These are phyloP conservation scores for Penicillium longicatenatum DNA, from an alignment of 495 filamentous ascomycete genomes.

Conservation along the genomic window DNA sequence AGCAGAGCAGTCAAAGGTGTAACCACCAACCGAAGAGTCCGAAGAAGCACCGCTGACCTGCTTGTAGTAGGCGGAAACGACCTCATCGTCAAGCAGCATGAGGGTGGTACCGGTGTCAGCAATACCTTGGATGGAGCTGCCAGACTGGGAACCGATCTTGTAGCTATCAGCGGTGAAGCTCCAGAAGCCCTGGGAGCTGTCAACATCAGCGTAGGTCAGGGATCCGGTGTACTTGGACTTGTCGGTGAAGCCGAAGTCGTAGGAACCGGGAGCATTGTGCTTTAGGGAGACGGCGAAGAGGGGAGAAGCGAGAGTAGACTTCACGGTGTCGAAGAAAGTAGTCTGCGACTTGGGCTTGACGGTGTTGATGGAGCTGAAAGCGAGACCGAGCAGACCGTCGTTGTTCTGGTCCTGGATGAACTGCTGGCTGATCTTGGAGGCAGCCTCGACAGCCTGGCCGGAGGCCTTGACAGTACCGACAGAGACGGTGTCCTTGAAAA, in stretches of 20 bases:
- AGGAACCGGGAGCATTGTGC: slow-evolving; percentile 62
- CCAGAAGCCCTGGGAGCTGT: slow-evolving; percentile 69
- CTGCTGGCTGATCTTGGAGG: slow-evolving; percentile 56
- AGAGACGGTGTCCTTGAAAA: slow-evolving; percentile 70
- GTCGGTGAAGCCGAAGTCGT: slow-evolving; percentile 78
- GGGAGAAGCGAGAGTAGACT: slow-evolving; percentile 54
- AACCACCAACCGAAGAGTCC: slow-evolving; percentile 57
- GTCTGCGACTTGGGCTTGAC: slow-evolving; percentile 60
- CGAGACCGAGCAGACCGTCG: slow-evolving; percentile 74
- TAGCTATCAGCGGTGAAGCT: slow-evolving; percentile 65
- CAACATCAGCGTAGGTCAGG: slow-evolving; percentile 62
- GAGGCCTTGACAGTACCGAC: slow-evolving; percentile 65
- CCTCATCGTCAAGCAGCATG: slow-evolving; percentile 55
- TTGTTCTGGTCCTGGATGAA: slow-evolving; percentile 62
- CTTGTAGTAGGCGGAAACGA: slow-evolving; percentile 66
- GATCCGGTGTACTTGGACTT: slow-evolving; percentile 59
- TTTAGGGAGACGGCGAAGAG: slow-evolving; percentile 72
- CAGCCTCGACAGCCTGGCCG: slow-evolving; percentile 70
- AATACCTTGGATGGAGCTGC: slow-evolving; percentile 36
- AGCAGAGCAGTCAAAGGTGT: slow-evolving; percentile 65
- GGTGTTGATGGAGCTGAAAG: slow-evolving; percentile 71
- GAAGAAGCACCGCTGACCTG: slow-evolving; percentile 54
- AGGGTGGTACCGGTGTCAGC: slow-evolving; percentile 73
- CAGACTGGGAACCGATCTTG: slow-evolving; percentile 51
- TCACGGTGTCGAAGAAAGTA: slow-evolving; percentile 77